phyloP scores from a whole-genome alignment of 2,329 filamentous ascomycete genomes.

The Apiospora hydei region DNA sequence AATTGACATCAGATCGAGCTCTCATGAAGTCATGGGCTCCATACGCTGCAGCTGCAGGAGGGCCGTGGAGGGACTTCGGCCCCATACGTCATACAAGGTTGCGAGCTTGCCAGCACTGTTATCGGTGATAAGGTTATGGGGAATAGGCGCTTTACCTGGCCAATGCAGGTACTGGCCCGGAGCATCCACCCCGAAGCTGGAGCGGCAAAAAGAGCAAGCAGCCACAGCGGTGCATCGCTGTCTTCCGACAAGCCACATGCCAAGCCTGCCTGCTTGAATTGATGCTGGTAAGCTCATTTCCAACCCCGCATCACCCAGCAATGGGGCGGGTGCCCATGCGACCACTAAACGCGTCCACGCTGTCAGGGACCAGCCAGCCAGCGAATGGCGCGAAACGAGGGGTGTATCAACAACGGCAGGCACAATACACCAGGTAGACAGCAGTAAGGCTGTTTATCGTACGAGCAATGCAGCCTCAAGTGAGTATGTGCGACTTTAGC shows the following conservation, averaged over 20 bases:
- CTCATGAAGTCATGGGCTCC: constrained; percentile 29
- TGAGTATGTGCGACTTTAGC: background rate
- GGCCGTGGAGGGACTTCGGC: constrained; percentile 12
- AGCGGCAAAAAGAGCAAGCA: too few relatives aligned
- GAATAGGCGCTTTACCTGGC: too few relatives aligned
- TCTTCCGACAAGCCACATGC: background rate
- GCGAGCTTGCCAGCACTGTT: background rate
- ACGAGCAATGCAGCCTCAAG: background rate
- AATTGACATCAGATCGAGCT: constrained; percentile 28
- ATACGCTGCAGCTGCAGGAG: constrained; percentile 12
- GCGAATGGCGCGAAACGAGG: background rate
- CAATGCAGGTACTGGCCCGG: constrained; percentile 8
- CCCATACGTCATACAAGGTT: background rate
- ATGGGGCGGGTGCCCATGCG: background rate
- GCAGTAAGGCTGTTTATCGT: background rate
- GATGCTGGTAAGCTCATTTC: constrained; percentile 8
- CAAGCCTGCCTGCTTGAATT: background rate
- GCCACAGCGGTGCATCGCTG: background rate
- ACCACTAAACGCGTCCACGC: constrained; percentile 24
- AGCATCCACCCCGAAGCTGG: background rate
- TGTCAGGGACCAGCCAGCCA: background rate
- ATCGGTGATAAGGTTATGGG: background rate
- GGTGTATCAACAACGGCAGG: constrained; percentile 12
- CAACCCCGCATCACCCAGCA: constrained; percentile 4
- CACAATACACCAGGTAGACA: background rate